Evolutionary conservation across 768 basidiomycete species (phyloP).

Genomic region (Amanita exitialis): DNA sequence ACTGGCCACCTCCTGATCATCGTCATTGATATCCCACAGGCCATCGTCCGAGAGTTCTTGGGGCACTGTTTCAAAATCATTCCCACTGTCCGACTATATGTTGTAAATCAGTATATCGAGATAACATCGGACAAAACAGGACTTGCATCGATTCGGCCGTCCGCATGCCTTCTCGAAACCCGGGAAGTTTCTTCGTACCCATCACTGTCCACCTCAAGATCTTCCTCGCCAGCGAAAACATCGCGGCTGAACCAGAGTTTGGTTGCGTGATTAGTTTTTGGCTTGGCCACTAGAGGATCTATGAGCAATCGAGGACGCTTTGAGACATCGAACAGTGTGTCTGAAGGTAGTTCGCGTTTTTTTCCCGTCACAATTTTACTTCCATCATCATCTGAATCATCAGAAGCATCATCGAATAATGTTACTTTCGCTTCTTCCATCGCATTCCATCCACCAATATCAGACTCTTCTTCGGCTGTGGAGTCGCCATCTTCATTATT

Average conservation of each 20-base stretch:
- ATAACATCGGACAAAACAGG: background rate
- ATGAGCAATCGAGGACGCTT: constrained; percentile 48
- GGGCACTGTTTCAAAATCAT: constrained; percentile 73
- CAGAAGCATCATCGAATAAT: constrained; percentile 37
- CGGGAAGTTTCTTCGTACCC: constrained; percentile 21
- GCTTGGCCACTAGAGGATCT: constrained; percentile 29
- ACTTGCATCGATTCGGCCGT: constrained; percentile 9
- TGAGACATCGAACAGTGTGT: constrained; percentile 16
- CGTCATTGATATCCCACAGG: constrained; percentile 77
- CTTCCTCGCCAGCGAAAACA: constrained; percentile 61
- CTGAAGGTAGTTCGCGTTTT: constrained; percentile 20
- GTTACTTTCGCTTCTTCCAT: constrained; percentile 46
- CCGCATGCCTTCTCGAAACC: constrained; percentile 10
- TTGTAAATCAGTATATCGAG: background rate
- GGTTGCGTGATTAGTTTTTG: constrained; percentile 42
- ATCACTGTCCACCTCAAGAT: constrained; percentile 18
- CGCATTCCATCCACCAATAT: constrained; percentile 64
- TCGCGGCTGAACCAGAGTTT: constrained; percentile 96
- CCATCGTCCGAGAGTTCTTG: constrained; percentile 43
- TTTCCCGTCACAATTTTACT: constrained; percentile 34
- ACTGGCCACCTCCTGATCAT: constrained; percentile 63
- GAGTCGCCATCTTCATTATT: constrained; percentile 31
- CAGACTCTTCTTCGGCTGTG: constrained; percentile 24
- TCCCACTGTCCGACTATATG: constrained; percentile 15
- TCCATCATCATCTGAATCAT: constrained; percentile 38